Evolutionary conservation across 257 asterid genomes (phyloP), one percentile per base, ranked within the genome.

Genomic region (Fraxinus pennsylvanica): DNA sequence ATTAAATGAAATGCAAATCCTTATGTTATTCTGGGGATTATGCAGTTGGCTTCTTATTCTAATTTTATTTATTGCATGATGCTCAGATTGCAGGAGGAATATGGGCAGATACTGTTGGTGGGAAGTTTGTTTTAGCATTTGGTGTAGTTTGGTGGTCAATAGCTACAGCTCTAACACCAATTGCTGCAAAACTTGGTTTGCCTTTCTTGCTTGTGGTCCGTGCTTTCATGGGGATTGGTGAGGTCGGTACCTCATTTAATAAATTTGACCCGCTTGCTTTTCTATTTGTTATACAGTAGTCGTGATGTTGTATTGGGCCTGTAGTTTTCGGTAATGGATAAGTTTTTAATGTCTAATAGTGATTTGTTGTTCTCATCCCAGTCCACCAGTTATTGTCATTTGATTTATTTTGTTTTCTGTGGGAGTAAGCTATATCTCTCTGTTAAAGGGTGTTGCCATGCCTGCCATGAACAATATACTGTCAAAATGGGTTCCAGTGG

Each of bases 91-190:
- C 96, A 75, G 98, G 97, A 80, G 98, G 98, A 45, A 92, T 94
- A 71, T 94, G 97, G 98, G 98, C 98, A 17, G 97, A 94, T 84
- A 94, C 95, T 10, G 89, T 92, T 74, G 98, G 98, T 77, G 98
- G 98, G 52, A 94, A 94, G 85, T 80, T 83, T 82, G 98, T 94
- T 68, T 80, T 94, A 19, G 98, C 96, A 74, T 90, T 92, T 74
- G 98, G 90, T 78, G 98, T 94, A n/a, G 89, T 91, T 77, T 94
- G 98, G 98, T 94, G 98, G 98, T 94, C 98, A 38, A 29, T 89
- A 67, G 97, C 98, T 57, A 94, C 97, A 74, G 79, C 61, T 35
- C 91, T 92, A 73, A 91, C 98, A 4, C 98, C 98, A 71, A 43
- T 94, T 76, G 98, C 98, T 7, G 98, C 97, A 25, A 88, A 79